Evolutionary conservation across 2,329 filamentous ascomycete genomes (phyloP).

Genomic region (Hyphodiscus sp.): DNA sequence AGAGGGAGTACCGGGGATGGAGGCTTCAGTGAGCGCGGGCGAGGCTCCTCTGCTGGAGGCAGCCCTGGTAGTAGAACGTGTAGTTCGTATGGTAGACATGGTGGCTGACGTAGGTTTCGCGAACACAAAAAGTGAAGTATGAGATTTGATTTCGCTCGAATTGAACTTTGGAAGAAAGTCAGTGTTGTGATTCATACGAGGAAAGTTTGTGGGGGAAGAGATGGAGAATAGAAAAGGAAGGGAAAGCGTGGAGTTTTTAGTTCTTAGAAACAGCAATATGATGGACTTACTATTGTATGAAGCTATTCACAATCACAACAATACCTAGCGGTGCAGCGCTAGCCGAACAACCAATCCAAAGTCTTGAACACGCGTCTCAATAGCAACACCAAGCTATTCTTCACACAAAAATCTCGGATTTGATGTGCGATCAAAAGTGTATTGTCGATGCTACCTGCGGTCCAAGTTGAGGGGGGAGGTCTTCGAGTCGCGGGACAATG

Average conservation of each 20-base stretch:
- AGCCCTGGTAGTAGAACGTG: slow-evolving; percentile 20
- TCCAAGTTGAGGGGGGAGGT: slow-evolving; percentile 13
- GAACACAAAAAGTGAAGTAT: no score
- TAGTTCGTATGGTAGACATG: slow-evolving; percentile 24
- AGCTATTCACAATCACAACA: slow-evolving; percentile 11
- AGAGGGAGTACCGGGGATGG: slow-evolving; percentile 15
- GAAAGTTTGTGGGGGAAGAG: background rate
- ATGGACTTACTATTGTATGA: slow-evolving; percentile 20
- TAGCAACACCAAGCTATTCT: slow-evolving; percentile 4
- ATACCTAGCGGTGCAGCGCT: slow-evolving; percentile 4
- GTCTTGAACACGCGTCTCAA: slow-evolving; percentile 8
- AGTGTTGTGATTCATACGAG: background rate
- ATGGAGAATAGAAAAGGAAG: background rate
- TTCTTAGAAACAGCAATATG: background rate
- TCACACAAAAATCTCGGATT: slow-evolving; percentile 4
- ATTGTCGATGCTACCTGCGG: slow-evolving; percentile 1
- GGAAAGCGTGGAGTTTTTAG: background rate
- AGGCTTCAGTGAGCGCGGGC: slow-evolving; percentile 11
- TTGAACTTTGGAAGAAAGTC: background rate
- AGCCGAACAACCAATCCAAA: slow-evolving; percentile 6
- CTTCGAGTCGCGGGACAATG: slow-evolving; percentile 13
- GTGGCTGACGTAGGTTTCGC: background rate
- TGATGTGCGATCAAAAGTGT: slow-evolving; percentile 3
- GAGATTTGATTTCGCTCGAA: background rate
- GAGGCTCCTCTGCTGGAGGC: slow-evolving; percentile 17